A percentile compares a stretch with the other conserved stretches of the same genome.
phyloP scores from a whole-genome alignment of 768 basidiomycete species.

The Serendipita indica region DNA sequence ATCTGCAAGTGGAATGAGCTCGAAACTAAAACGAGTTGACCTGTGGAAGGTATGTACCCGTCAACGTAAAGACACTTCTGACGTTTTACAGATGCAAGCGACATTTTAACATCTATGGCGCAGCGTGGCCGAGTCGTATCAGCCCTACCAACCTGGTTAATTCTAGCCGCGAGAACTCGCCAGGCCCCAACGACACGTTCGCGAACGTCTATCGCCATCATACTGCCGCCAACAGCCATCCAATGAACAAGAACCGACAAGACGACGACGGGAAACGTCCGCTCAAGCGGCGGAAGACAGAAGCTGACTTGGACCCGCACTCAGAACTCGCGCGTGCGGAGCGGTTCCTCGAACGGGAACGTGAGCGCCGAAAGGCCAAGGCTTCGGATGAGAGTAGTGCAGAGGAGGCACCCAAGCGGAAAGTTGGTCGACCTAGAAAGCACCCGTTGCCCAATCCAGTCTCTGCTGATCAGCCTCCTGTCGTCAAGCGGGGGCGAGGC shows the following conservation, averaged over 20 bases:
- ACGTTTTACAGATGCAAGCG: conserved; percentile 60
- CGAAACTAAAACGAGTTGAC: conserved; percentile 29
- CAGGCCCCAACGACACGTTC: neutral
- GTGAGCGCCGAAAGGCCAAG: neutral
- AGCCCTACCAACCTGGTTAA: neutral
- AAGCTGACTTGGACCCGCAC: neutral
- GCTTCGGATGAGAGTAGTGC: neutral
- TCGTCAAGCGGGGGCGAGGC: neutral
- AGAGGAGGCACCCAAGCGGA: neutral
- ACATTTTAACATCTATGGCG: conserved; percentile 61
- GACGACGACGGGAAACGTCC: neutral
- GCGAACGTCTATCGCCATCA: neutral
- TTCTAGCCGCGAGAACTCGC: conserved; percentile 3
- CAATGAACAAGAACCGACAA: neutral
- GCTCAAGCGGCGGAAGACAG: neutral
- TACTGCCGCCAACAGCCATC: neutral
- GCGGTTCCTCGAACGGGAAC: neutral
- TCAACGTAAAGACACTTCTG: too few species aligned
- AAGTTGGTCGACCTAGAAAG: neutral
- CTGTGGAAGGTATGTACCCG: conserved; percentile 50
- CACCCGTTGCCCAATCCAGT: neutral
- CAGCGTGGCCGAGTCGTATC: conserved; percentile 54
- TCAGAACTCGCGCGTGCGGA: neutral
- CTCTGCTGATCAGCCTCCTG: neutral
- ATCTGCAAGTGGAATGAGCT: neutral